A percentile compares a stretch with the other conserved stretches of the same genome.
phyloP scores from a whole-genome alignment of 2,329 filamentous ascomycete genomes.

The Sporothrix curviconia region DNA sequence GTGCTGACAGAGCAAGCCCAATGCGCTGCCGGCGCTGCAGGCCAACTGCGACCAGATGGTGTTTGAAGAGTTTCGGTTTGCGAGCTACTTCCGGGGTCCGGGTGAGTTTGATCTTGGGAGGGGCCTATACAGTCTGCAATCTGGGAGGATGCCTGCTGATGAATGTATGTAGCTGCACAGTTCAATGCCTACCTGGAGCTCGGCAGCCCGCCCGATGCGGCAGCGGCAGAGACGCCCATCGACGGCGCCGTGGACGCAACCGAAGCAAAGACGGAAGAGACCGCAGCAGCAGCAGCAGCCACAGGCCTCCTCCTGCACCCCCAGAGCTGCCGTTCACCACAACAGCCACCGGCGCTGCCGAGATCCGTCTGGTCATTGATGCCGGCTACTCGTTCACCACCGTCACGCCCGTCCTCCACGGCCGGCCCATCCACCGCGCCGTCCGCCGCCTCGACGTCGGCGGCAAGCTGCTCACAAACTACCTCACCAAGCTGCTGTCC shows the following conservation, averaged over 20 bases:
- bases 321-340: no score
- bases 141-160: no score
- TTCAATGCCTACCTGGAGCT: constrained; percentile 76
- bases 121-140: no score
- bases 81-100: constrained; percentile 70
- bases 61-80: constrained; percentile 95
- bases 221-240: not conserved
- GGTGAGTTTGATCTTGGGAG: no score
- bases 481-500: constrained; percentile 82
- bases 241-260: not conserved
- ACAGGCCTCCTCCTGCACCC: no score
- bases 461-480: constrained; percentile 88
- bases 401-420: constrained; percentile 76
- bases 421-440: constrained; percentile 71
- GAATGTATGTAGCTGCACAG: constrained; percentile 65
- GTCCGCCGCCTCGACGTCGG: constrained; percentile 83
- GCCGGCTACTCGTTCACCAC: constrained; percentile 91
- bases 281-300: no score
- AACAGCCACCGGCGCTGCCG: constrained; percentile 45
- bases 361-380: constrained; percentile 83
- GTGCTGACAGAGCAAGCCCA: constrained; percentile 81
- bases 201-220: not conserved
- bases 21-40: constrained; percentile 72
- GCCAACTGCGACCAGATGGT: constrained; percentile 92
- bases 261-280: not conserved